Conservation (phyloP, 805 yeast species). For the Tetrapisispora fleetii region DNA sequence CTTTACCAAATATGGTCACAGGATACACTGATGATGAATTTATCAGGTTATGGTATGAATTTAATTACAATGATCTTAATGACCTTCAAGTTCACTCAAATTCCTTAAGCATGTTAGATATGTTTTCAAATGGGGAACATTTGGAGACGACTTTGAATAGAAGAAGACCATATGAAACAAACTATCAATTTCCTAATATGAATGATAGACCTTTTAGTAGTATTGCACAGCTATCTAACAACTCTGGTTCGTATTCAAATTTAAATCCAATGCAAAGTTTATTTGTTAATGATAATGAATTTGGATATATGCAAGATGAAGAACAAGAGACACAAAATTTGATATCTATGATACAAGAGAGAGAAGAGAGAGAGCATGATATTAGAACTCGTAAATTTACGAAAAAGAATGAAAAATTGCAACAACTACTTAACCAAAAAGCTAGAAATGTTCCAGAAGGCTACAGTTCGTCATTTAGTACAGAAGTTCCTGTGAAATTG, state of each 20-base stretch:
- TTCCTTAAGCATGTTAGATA: background rate
- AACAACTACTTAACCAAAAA: constrained; percentile 14
- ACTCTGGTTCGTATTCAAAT: too few relatives aligned
- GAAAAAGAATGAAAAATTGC: constrained; percentile 21
- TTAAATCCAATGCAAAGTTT: background rate
- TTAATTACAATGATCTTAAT: background rate
- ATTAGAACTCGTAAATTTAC: constrained; percentile 16
- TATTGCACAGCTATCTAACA: background rate
- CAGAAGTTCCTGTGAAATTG: constrained; percentile 12
- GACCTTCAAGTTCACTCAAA: background rate
- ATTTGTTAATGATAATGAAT: background rate
- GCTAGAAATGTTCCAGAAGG: constrained; percentile 23
- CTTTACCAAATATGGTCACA: background rate
- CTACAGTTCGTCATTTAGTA: constrained; percentile 24
- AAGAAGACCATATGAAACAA: background rate
- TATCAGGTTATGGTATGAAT: constrained; percentile 1
- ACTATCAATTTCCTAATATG: background rate
- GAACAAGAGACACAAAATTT: constrained; percentile 21
- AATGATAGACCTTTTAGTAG: background rate
- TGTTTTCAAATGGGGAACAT: background rate
- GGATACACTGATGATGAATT: background rate
- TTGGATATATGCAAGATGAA: constrained; percentile 5
- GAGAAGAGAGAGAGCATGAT: constrained; percentile 26
- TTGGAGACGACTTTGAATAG: background rate
- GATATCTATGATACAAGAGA: constrained; percentile 26